Evolutionary conservation across 129 eudicot species (phyloP), one percentile per base, ranked within the genome.

Genomic region (Calendula officinalis): DNA sequence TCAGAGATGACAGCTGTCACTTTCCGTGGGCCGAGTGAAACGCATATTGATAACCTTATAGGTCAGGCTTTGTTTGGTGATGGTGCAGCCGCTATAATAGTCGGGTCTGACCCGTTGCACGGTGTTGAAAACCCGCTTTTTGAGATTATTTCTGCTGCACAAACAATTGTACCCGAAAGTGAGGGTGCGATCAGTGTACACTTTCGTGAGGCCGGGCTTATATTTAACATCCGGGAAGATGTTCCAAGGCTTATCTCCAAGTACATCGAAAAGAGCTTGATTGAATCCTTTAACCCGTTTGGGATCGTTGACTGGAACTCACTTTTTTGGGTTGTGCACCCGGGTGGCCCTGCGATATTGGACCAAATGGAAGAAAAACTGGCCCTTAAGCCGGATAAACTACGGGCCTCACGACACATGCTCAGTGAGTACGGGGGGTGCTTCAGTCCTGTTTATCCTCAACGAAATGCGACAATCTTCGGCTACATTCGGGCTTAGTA

Each of bases 261-360:
- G 22, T 56, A 74, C 69, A 79, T 79, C 7, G 75, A 69, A 16
- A 49, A 74, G 33, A 60, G 64, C 11, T 68, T 73, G 12, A 33
- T 51, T 10, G 79, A 69, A 42, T 80, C 80, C 1, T 73, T 79
- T 58, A 10, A 43, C 10, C 83, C 79, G 9, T 58, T 78, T 1
- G 83, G 75, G 2, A 62, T 78, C 14, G n/a, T 15, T 1, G 83
- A 79, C 10, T 79, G 83, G 83, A 79, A 79, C 57, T 79, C 83
- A 4, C 13, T 79, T 9, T 79, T 79, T 37, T 79, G 83, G 83
- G 57, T 74, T 2, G 76, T 72, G 3, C 83, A 78, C 55, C 83
- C 83, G 1, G 83, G 83, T 4, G 83, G 83, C 0, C 76, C 79
- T 2, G 83, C 83, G 2, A 68, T 78, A 7, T 44, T 78, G 27